Conservation (phyloP, 768 basidiomycete genomes). For the Amanita pallidorosea region DNA sequence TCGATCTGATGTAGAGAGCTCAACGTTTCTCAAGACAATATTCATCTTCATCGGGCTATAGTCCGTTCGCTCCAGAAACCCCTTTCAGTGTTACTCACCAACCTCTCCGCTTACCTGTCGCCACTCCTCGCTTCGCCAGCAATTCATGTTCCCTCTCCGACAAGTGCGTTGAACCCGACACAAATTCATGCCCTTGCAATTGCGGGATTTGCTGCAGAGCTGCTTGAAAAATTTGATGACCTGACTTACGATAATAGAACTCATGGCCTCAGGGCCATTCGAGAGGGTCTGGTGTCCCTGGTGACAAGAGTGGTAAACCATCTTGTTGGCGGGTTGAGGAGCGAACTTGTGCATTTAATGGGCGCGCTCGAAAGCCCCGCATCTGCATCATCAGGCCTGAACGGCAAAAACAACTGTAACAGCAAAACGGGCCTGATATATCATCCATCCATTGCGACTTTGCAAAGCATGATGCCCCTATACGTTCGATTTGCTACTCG, state of each 20-base stretch:
- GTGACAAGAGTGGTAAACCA: slow-evolving; percentile 59
- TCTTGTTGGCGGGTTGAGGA: slow-evolving; percentile 47
- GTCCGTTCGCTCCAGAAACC: slow-evolving; percentile 68
- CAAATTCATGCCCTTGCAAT: slow-evolving; percentile 65
- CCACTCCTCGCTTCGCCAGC: slow-evolving; percentile 56
- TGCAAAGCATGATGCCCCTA: slow-evolving; percentile 51
- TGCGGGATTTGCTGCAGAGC: slow-evolving; percentile 61
- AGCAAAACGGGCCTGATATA: slow-evolving; percentile 20
- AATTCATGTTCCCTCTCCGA: slow-evolving; percentile 44
- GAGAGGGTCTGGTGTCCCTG: slow-evolving; percentile 62
- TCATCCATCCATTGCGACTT: slow-evolving; percentile 51
- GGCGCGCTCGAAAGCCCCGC: slow-evolving; percentile 48
- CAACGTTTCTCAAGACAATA: slow-evolving; percentile 49
- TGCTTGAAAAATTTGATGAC: slow-evolving; percentile 61
- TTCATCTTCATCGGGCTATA: slow-evolving; percentile 57
- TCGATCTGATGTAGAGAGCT: slow-evolving; percentile 43
- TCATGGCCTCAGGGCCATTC: slow-evolving; percentile 58
- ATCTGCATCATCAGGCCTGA: slow-evolving; percentile 19
- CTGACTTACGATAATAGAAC: slow-evolving; percentile 48
- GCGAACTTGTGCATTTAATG: slow-evolving; percentile 48
- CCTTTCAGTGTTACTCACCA: slow-evolving; percentile 61
- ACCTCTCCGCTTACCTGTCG: slow-evolving; percentile 56
- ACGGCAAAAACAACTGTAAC: slow-evolving; percentile 19
- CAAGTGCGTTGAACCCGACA: slow-evolving; percentile 44
- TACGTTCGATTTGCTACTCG: slow-evolving; percentile 48